A percentile compares a stretch with the other conserved stretches of the same genome.
Evolutionary conservation across 371 early-diverging fungal species (phyloP).

Genomic region (Mucor velutinosus): DNA sequence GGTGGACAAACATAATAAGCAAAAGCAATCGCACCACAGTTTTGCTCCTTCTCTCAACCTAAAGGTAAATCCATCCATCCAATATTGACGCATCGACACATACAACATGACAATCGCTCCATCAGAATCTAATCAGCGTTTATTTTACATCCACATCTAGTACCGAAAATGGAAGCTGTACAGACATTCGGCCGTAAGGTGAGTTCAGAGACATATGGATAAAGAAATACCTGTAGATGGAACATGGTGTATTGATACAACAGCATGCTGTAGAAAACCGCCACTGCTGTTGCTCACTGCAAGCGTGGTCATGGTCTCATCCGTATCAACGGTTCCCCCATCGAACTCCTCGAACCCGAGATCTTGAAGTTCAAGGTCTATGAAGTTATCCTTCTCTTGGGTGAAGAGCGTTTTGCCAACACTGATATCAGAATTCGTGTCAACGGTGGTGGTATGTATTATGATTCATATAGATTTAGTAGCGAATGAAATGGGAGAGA

Average conservation of each 20-base stretch:
- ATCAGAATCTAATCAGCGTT: constrained; percentile 6
- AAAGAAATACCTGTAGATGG: not conserved
- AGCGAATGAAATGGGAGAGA: not conserved
- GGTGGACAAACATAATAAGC: constrained; percentile 10
- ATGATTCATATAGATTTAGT: not conserved
- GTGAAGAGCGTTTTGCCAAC: constrained; percentile 94
- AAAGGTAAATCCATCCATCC: constrained; percentile 34
- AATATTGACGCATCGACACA: constrained; percentile 1
- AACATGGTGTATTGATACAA: not conserved
- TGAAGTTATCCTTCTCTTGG: constrained; percentile 98
- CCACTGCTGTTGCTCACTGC: constrained; percentile 99
- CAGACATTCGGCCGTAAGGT: constrained; percentile 65
- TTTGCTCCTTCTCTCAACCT: constrained; percentile 32
- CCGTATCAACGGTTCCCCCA: constrained; percentile 95
- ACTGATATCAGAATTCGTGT: constrained; percentile 98
- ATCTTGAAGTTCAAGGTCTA: constrained; percentile 97
- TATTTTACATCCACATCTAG: constrained; percentile 13
- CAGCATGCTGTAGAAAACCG: constrained; percentile 86
- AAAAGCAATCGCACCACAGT: constrained; percentile 19
- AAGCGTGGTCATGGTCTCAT: constrained; percentile 95
- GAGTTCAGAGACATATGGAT: not conserved
- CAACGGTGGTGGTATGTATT: constrained; percentile 90
- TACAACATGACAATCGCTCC: not conserved
- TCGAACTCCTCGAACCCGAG: constrained; percentile 96
- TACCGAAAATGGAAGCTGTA: constrained; percentile 56